Evolutionary conservation across 306 rosid species (phyloP), one percentile per base, ranked within the genome.

Genomic region (Astragalus membranaceus): DNA sequence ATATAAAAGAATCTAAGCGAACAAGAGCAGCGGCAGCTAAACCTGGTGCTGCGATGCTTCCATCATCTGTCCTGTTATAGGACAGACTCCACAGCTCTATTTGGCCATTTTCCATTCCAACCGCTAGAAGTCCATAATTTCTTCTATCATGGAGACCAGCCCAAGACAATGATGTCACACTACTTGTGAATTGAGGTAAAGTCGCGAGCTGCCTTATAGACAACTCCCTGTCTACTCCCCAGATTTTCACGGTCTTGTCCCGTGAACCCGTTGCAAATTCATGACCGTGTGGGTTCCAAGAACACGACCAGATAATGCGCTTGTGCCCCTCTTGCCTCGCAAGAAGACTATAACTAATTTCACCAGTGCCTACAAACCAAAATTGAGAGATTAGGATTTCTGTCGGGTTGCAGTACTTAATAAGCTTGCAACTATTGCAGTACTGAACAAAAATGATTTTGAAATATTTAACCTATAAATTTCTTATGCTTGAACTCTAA

Each of bases 231-330:
- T 80, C 83, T 0, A 89, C 36, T 1, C 78, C 83, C 99, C 99
- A 95, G 54, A 91, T 86, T 81, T 95, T 95, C 48, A 91, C 96
- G 0, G 81, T 82, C 66, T 89, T 95, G 82, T 91, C 97, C 66
- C 99, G 79, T 0, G 99, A 95, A 46, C 96, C 97, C 3, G 97
- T 95, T 15, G 96, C 99, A 32, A 94, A 95, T 81, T 95, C 97
- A 6, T 91, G 79, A 46, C 97, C 85, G 5, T 79, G 60, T 29
- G 96, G 97, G 76, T 95, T 95, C 99, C 99, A 95, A 66, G 92
- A 86, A 68, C 99, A 95, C 12, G 99, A 79, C 97, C 99, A 87
- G 84, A 91, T 91, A 52, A 95, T 95, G 70, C 99, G 90, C 84
- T 88, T 91, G 82, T 95, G 99, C 64, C 95, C 97, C 70, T 95